A percentile compares a stretch with the other conserved stretches of the same genome.
These are phyloP conservation scores for Fusarium acutatum DNA, from an alignment of 2,329 filamentous ascomycete genomes.

Conservation along the genomic window DNA sequence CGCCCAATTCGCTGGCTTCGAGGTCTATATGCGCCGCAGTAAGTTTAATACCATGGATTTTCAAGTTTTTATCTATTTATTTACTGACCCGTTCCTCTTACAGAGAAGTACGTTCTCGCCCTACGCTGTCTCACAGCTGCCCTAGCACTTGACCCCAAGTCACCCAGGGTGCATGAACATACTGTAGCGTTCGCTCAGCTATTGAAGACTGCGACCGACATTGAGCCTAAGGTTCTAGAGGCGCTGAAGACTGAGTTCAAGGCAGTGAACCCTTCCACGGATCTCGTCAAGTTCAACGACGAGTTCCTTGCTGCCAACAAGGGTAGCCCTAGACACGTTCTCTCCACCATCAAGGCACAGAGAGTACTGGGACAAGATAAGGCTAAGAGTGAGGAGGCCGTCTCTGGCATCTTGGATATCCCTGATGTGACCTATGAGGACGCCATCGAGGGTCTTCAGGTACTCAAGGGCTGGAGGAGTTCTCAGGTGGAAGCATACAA, in stretches of 20 bases:
- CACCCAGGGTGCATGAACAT: slow-evolving; percentile 81
- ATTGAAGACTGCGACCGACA: slow-evolving; percentile 63
- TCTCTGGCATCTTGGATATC: slow-evolving; percentile 66
- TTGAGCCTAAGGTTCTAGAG: slow-evolving; percentile 71
- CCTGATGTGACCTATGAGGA: slow-evolving; percentile 62
- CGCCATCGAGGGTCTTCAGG: slow-evolving; percentile 57
- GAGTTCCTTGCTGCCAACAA: slow-evolving; percentile 71
- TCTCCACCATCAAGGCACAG: slow-evolving; percentile 69
- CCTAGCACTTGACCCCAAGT: slow-evolving; percentile 70
- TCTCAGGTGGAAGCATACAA: slow-evolving; percentile 58
- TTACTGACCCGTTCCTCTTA: background rate
- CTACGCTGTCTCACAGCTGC: slow-evolving; percentile 85
- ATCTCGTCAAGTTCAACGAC: slow-evolving; percentile 72
- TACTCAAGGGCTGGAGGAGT: slow-evolving; percentile 60
- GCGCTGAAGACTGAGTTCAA: slow-evolving; percentile 76
- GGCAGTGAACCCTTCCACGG: slow-evolving; percentile 63
- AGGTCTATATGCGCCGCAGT: slow-evolving; percentile 88
- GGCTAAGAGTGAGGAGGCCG: slow-evolving; percentile 65
- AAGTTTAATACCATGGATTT: slow-evolving; percentile 50
- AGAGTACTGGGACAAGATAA: slow-evolving; percentile 67
- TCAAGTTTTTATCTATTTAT: background rate
- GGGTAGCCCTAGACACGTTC: slow-evolving; percentile 67
- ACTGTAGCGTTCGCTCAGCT: slow-evolving; percentile 73
- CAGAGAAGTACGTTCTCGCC: slow-evolving; percentile 88
- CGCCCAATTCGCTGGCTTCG: slow-evolving; percentile 86